Conservation (phyloP, 805 yeast genomes). For the Candida glaebosa region DNA sequence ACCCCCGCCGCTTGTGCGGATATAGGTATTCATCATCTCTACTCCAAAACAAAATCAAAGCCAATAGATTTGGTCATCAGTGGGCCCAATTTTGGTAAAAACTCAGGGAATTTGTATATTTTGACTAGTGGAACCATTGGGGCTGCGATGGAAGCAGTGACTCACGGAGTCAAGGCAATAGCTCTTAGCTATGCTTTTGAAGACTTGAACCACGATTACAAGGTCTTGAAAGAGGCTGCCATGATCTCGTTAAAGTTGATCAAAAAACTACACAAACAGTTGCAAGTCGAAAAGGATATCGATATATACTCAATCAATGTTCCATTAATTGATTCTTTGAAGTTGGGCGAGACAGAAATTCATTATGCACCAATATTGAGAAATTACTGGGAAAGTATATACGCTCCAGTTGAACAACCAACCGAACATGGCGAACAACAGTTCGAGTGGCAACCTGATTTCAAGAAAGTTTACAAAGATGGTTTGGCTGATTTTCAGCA, state of each 20-base stretch:
- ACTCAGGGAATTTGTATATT: slow-evolving; percentile 83
- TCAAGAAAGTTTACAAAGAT: slow-evolving; percentile 58
- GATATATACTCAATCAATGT: slow-evolving; percentile 84
- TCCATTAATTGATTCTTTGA: slow-evolving; percentile 61
- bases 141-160: slow-evolving; percentile 91
- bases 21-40: slow-evolving; percentile 76
- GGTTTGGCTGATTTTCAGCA: slow-evolving; percentile 39
- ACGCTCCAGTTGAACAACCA: slow-evolving; percentile 24
- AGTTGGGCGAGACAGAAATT: slow-evolving; percentile 56
- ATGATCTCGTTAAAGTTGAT: slow-evolving; percentile 62
- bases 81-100: slow-evolving; percentile 96
- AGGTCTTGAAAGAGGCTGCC: slow-evolving; percentile 61
- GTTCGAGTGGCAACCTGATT: slow-evolving; percentile 84
- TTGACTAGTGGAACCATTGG: slow-evolving; percentile 95
- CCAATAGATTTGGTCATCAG: slow-evolving; percentile 84
- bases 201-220: slow-evolving; percentile 44
- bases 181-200: slow-evolving; percentile 87
- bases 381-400: slow-evolving; percentile 76
- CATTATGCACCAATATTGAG: slow-evolving; percentile 74
- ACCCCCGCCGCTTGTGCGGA: slow-evolving; percentile 97
- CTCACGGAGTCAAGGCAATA: slow-evolving; percentile 65
- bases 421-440: slow-evolving; percentile 33
- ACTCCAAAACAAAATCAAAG: slow-evolving; percentile 38
- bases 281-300: slow-evolving; percentile 46
- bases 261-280: slow-evolving; percentile 51